These are phyloP conservation scores for Lactarius sp. DNA, from an alignment of 768 basidiomycete species.

Conservation along the genomic window DNA sequence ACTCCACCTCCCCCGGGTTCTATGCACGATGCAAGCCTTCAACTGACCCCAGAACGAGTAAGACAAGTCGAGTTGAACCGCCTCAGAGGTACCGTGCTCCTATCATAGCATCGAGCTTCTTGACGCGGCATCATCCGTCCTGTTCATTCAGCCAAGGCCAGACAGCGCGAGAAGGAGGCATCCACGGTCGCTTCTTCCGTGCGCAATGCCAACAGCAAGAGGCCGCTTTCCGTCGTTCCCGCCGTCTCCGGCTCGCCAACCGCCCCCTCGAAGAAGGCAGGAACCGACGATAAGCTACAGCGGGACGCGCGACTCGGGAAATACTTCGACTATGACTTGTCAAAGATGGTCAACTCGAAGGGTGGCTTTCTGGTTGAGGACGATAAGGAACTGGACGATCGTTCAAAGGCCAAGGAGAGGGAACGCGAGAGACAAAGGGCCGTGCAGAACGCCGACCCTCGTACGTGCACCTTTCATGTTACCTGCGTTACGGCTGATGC, in stretches of 20 bases:
- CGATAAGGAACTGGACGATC: slow-evolving; percentile 74
- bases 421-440: slow-evolving; percentile 76
- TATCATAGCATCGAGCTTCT: neutral
- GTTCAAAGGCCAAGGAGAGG: slow-evolving; percentile 68
- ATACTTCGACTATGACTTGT: slow-evolving; percentile 96
- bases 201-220: slow-evolving; percentile 67
- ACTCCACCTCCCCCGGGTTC: slow-evolving; percentile 39
- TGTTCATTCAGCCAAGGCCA: slow-evolving; percentile 58
- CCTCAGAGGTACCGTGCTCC: slow-evolving; percentile 51
- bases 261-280: slow-evolving; percentile 34
- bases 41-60: slow-evolving; percentile 60
- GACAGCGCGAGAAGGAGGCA: slow-evolving; percentile 62
- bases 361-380: slow-evolving; percentile 95
- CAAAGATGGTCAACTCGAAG: slow-evolving; percentile 95
- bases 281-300: slow-evolving; percentile 51
- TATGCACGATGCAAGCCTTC: slow-evolving; percentile 15
- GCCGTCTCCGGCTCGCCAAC: slow-evolving; percentile 61
- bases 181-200: slow-evolving; percentile 44
- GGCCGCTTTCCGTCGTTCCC: slow-evolving; percentile 55
- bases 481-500: neutral
- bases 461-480: slow-evolving; percentile 41
- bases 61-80: slow-evolving; percentile 75
- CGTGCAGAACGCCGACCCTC: slow-evolving; percentile 67
- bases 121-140: neutral
- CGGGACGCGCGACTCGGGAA: slow-evolving; percentile 78